Base-by-base conservation (phyloP, 208 protist species). In the Porcisia deanei region DNA sequence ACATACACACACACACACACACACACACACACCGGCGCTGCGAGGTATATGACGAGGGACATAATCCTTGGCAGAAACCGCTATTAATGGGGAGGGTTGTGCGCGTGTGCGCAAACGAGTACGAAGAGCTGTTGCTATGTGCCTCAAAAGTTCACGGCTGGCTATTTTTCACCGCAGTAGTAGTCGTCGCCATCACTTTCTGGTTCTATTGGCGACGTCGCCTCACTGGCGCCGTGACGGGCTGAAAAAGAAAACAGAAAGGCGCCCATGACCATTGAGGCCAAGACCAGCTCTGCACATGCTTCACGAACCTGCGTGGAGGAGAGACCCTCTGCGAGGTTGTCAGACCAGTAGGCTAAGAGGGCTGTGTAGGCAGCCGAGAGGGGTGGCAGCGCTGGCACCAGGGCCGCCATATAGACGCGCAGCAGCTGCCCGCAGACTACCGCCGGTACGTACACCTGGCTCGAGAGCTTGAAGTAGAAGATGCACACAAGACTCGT, bases 361-460 rank as follows among this genome's bases (percentile, higher is more conserved):
- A 77, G 65, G 16, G 45, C 59, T 20, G 53, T 37, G 75, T 79
- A 81, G 30, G 72, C 59, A 0, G 72, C 73, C 25, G 64, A 52
- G 3, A 93, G 39, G 61, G 12, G 54, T 63, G 83, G 89, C 57
- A 81, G 80, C 34, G 75, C 67, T 18, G 71, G 76, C 45, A 92
- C 65, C 22, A 81, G 79, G 16, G 90, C 86, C 9, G 79, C 75
- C 37, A 86, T 65, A 73, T 93, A 95, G 30, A 88, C 88, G 53
- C 84, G 83, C 57, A 86, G 43, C 25, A 95, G 71, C 66, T 85
- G 79, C n/a, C 87, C 87, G 8, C 89, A 63, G 5, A 93, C 59
- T 47, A 93, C 64, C 2, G 87, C 84, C 5, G 88, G 88, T 6
- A 72, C 68, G 77, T 90, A 93, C n/a, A 88, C 86, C 25, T 77